Conservation (phyloP, 2,329 filamentous ascomycete species). For the Coniosporium tulheliwenetii region DNA sequence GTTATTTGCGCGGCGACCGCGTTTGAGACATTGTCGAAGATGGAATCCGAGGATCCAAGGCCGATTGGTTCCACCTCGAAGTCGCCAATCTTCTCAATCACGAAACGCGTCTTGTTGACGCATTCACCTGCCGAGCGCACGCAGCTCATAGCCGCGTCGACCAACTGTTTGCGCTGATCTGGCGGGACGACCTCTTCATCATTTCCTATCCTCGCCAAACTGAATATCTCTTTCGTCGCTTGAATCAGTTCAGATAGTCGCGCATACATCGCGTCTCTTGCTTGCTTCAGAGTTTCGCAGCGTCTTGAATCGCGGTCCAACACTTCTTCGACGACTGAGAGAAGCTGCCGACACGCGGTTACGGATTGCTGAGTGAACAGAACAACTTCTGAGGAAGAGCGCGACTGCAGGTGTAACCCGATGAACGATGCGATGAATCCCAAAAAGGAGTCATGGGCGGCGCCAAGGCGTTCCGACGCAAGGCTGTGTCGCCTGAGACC, state of each 20-base stretch:
- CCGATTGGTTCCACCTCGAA: constrained; percentile 56
- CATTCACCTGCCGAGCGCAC: constrained; percentile 86
- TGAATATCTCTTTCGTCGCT: constrained; percentile 66
- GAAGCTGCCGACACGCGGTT: constrained; percentile 61
- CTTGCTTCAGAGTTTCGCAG: constrained; percentile 49
- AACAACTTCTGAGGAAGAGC: constrained; percentile 70
- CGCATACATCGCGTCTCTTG: constrained; percentile 63
- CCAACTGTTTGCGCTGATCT: constrained; percentile 59
- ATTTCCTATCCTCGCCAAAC: constrained; percentile 48
- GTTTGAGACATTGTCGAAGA: constrained; percentile 14
- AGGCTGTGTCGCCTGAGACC: constrained; percentile 45
- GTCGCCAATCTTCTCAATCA: constrained; percentile 80
- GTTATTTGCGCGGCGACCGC: neutral
- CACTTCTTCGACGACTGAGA: constrained; percentile 68
- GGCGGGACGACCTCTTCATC: constrained; percentile 64
- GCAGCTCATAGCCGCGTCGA: constrained; percentile 69
- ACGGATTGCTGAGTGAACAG: constrained; percentile 72
- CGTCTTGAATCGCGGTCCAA: constrained; percentile 60
- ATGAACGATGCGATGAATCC: constrained; percentile 89
- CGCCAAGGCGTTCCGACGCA: constrained; percentile 67
- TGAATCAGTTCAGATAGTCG: constrained; percentile 67
- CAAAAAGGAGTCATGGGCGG: constrained; percentile 74
- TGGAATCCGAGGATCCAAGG: constrained; percentile 24
- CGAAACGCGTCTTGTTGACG: constrained; percentile 67
- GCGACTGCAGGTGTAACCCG: constrained; percentile 83